Percentiles rank a stretch among this genome's conserved stretches.
Conservation (phyloP, 257 asterid species). For the Nemophila menziesii region DNA sequence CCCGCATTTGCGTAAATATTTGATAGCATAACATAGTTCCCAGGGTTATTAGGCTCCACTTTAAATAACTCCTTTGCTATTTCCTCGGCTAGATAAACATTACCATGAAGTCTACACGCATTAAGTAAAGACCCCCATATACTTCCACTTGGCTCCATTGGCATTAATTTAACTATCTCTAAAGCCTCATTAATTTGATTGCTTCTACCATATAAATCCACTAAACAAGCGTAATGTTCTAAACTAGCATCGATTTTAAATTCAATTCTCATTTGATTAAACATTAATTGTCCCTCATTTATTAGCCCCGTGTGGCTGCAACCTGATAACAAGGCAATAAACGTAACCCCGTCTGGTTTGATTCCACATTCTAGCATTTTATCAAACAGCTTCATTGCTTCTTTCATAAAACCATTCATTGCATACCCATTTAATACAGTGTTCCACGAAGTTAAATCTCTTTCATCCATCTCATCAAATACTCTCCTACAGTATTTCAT, state of each 20-base stretch:
- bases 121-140: constrained; percentile 48
- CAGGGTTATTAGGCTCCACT: constrained; percentile 35
- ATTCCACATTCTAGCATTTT: constrained; percentile 24
- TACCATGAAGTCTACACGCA: constrained; percentile 30
- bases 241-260: constrained; percentile 20
- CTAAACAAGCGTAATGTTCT: constrained; percentile 46
- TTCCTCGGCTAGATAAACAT: constrained; percentile 30
- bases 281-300: constrained; percentile 22
- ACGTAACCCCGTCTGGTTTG: constrained; percentile 25
- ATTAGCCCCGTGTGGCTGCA: constrained; percentile 35
- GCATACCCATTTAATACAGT: constrained; percentile 37
- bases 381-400: constrained; percentile 22
- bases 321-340: constrained; percentile 29
- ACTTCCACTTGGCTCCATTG: constrained; percentile 32
- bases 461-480: constrained; percentile 24
- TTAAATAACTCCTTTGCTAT: constrained; percentile 25
- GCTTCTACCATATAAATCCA: constrained; percentile 35
- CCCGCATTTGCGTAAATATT: constrained; percentile 41
- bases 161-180: constrained; percentile 27
- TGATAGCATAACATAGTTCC: constrained; percentile 31
- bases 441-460: constrained; percentile 36
- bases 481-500: constrained; percentile 25
- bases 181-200: constrained; percentile 39
- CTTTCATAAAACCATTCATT: constrained; percentile 24
- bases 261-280: constrained; percentile 25